Evolutionary conservation across 2,329 filamentous ascomycete genomes (phyloP).

Genomic region (Pseudocercospora eumusae): DNA sequence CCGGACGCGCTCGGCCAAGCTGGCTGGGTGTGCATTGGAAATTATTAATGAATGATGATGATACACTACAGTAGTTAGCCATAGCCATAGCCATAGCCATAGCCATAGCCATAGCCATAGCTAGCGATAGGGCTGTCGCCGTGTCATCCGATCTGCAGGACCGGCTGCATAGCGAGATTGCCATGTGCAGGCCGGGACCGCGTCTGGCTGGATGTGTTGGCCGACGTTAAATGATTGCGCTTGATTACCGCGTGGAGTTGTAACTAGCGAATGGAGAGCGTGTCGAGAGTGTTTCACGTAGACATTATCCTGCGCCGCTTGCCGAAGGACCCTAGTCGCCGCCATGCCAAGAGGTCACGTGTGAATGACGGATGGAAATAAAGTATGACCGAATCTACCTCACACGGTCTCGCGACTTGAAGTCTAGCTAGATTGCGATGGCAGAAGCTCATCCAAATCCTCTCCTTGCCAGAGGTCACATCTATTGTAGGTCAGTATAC

Average conservation of each 20-base stretch:
- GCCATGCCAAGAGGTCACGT: neutral
- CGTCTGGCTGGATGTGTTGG: neutral
- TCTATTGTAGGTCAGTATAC: neutral
- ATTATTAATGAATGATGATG: no score
- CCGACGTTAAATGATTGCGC: neutral
- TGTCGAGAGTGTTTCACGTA: conserved; percentile 1
- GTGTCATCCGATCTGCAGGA: conserved; percentile 4
- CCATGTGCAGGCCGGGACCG: conserved; percentile 2
- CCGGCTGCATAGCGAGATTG: conserved; percentile 7
- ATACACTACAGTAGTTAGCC: no score
- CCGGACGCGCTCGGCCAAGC: conserved; percentile 6
- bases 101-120: no score
- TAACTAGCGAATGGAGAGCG: neutral
- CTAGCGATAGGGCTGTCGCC: conserved; percentile 19
- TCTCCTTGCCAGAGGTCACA: conserved; percentile 7
- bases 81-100: no score
- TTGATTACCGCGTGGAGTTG: neutral
- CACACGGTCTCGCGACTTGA: neutral
- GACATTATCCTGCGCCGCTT: neutral
- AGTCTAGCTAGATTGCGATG: neutral
- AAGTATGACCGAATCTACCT: neutral
- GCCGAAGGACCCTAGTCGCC: neutral
- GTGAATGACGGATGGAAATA: neutral
- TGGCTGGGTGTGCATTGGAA: conserved; percentile 15
- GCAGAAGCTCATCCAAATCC: neutral